Percentiles rank a stretch among this genome's conserved stretches.
Conservation (phyloP, 208 protist genomes). For the Trypanosoma caninum region DNA sequence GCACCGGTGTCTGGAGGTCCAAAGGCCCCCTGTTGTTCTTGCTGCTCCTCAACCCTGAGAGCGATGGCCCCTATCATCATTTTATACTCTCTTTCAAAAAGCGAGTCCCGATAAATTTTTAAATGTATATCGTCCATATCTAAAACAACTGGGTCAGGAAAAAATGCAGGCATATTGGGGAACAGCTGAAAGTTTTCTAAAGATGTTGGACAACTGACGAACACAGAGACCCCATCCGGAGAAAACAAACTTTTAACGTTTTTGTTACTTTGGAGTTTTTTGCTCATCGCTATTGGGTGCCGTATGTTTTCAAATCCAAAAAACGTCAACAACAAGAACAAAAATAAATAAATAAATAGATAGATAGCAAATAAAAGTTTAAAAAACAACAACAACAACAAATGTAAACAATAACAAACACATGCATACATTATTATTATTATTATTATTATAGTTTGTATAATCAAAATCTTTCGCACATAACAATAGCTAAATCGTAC, state of each 20-base stretch:
- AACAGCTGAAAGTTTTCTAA: conserved; percentile 25
- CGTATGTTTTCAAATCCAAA: too few relatives aligned
- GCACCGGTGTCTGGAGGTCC: too few relatives aligned
- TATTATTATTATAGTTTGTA: too few relatives aligned
- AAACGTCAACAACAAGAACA: conserved; percentile 17
- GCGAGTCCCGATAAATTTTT: conserved; percentile 18
- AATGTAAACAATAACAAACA: too few relatives aligned
- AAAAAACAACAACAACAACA: background rate
- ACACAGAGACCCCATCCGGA: background rate
- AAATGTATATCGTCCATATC: conserved; percentile 21
- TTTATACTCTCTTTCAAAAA: conserved; percentile 30
- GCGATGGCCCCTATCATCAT: conserved; percentile 15
- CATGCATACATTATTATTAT: too few relatives aligned
- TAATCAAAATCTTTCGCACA: too few relatives aligned
- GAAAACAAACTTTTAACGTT: background rate
- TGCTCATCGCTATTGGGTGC: too few relatives aligned
- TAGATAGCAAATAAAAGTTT: background rate
- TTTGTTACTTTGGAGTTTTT: background rate
- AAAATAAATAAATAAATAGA: conserved; percentile 18
- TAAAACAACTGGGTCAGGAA: conserved; percentile 26
- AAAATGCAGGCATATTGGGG: conserved; percentile 39
- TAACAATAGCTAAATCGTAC: too few relatives aligned
- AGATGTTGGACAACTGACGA: too few relatives aligned
- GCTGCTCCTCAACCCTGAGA: background rate
- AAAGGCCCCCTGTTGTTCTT: background rate